phyloP scores from a whole-genome alignment of 495 filamentous ascomycete genomes.

The Penicillium steckii region DNA sequence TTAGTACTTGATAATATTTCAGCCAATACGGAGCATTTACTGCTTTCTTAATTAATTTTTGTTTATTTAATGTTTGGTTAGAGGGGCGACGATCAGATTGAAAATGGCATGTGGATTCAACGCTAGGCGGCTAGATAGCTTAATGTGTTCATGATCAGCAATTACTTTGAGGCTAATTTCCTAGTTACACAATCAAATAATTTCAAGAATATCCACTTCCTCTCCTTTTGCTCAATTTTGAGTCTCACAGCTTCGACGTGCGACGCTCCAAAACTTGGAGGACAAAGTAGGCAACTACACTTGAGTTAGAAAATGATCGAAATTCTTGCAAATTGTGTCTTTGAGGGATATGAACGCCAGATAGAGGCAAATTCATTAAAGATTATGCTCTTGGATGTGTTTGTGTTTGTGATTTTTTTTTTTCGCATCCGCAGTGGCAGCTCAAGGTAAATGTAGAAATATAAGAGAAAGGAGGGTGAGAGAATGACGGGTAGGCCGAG shows the following conservation, averaged over 20 bases:
- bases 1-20: neutral
- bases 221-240: neutral
- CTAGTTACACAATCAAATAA: constrained; percentile 1
- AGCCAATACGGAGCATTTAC: neutral
- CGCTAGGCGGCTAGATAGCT: neutral
- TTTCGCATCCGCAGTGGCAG: neutral
- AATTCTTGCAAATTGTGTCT: neutral
- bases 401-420: neutral
- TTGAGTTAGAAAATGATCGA: constrained; percentile 15
- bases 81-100: neutral
- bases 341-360: neutral
- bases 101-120: neutral
- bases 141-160: neutral
- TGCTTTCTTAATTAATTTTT: neutral
- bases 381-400: constrained; percentile 17
- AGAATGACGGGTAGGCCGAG: neutral
- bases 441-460: neutral
- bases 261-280: constrained; percentile 33
- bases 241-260: constrained; percentile 30
- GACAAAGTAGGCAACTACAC: constrained; percentile 37
- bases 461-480: constrained; percentile 1
- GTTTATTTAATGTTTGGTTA: neutral
- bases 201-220: neutral
- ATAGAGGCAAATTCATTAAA: constrained; percentile 11
- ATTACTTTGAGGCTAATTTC: neutral